Base-by-base conservation (phyloP, 2,329 filamentous ascomycete genomes). In the Nemania sp. region DNA sequence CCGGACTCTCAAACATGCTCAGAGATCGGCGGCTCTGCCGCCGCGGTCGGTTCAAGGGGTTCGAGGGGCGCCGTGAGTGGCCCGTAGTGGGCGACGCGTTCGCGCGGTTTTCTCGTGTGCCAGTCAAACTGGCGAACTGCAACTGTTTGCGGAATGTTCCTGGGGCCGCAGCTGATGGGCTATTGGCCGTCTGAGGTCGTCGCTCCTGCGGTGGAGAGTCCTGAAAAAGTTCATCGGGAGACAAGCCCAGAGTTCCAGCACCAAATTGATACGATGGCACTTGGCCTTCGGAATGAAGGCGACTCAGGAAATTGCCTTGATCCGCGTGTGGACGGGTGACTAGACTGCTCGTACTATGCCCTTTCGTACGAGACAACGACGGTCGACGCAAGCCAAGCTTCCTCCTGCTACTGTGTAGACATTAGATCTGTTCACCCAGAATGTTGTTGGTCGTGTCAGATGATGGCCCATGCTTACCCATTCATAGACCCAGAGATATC, bases 1-100 rank as follows among this genome's bases (percentile, higher is more conserved):
- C 90, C 3, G 93, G 90, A 74, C 90, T 87, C 78, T 98, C 94
- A 77, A 96, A 99, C 95, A 99, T 99, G 83, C 95, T 98, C 72
- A 97, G 80, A 21, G 94, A 96, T 67, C 95, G 88, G 62, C 95
- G 88, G 72, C 94, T 94, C 74, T 95, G 91, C 73, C 96, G 96
- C 67, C 93, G 86, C 46, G 90, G 90, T 63, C 92, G 87, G 69
- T 87, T 80, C 67, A 90, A 85, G 58, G 84, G 90, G 74, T 88
- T 92, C 50, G 85, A 89, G 62, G 80, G 83, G 67, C 93, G 91
- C 65, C 92, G 87, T 57, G 88, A 78, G 68, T 94, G 89, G 61
- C 80, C 81, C 60, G 82, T 83, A 63, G 90, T 83, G 35, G 93
- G 92, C 13, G 92, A 96, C 40, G 89, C 92, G 76, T 86, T 90